These are phyloP conservation scores for Sonneratia caseolaris DNA, from an alignment of 345 rosid species.

Conservation along the genomic window DNA sequence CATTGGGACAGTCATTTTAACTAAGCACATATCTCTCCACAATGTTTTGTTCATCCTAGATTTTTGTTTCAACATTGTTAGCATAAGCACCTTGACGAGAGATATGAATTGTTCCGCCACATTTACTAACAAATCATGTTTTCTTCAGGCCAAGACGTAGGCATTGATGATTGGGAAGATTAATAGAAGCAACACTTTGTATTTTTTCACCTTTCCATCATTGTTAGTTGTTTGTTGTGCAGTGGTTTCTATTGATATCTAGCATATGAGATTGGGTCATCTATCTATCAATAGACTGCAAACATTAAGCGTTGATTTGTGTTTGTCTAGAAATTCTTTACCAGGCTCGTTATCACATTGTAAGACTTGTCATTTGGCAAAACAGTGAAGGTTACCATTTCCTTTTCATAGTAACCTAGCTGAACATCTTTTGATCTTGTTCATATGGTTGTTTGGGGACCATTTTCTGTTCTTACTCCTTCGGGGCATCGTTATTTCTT, in stretches of 20 bases:
- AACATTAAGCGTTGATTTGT: neutral
- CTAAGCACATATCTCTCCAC: too few species aligned
- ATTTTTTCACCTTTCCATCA: neutral
- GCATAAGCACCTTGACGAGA: too few species aligned
- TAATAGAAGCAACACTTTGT: neutral
- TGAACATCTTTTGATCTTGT: neutral
- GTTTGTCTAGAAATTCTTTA: neutral
- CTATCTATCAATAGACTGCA: neutral
- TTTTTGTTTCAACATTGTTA: too few species aligned
- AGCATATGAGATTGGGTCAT: neutral
- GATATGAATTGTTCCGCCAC: too few species aligned
- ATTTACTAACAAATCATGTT: too few species aligned
- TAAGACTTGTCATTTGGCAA: neutral
- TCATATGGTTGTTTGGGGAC: neutral
- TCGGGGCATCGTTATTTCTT: neutral
- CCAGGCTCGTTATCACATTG: neutral
- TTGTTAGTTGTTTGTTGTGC: too few species aligned
- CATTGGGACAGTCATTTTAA: too few species aligned
- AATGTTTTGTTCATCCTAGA: too few species aligned
- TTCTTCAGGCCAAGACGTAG: too few species aligned
- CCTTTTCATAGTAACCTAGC: too few species aligned
- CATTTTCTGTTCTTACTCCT: neutral
- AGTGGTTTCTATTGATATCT: neutral
- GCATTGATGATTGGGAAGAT: neutral
- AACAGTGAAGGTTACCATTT: neutral